Base-by-base conservation (phyloP, 2,329 filamentous ascomycete species). In the Aspergillus aculeatinus region DNA sequence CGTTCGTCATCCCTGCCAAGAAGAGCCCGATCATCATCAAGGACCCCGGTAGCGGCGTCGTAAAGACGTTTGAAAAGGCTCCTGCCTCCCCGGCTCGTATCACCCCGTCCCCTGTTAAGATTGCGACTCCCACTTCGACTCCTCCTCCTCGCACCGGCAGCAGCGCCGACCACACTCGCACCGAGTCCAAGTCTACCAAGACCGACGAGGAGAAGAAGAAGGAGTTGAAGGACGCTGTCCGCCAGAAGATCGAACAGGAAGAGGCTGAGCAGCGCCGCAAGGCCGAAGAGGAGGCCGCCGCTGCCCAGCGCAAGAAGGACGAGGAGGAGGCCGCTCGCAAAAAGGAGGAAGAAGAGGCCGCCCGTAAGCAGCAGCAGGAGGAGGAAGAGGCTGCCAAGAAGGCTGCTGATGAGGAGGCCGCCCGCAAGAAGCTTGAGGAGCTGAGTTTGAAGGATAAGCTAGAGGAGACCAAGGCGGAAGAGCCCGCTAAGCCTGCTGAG, bases 11-110 rank as follows among this genome's bases (percentile, higher is more conserved):
- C 61, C 87, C 89, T 10, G 81, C 76, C 2, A 73, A 74, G 60
- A 91, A 89, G 81, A 92, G 87, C 51, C 87, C 89, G 1, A 89
- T 97, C 65, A 82, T 87, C 52, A 96, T 97, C 81, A 96, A 92
- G 82, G 91, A 92, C 70, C 84, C 89, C 31, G 84, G 88, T 58
- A 93, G 92, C 63, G 91, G 95, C 72, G 85, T 87, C 31, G 81
- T 97, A 12, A 87, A 92, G 67, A 82, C 84, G 82, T 79, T 90
- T 80, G 73, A 85, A 57, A 90, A 89, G 77, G 86, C 87, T 1
- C 87, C 89, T 21, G 86, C 88, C 14, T 82, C 83, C 16, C 81
- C 83, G 19, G 78, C 82, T 21, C 83, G 82, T 58, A 81, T 83
- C 29, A 82, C 77, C 49, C 78, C 84, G 60, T 83, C 85, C 42